Percentiles rank a stretch among this genome's conserved stretches.
phyloP scores from a whole-genome alignment of 805 yeast species.

The Yueomyces sp. region DNA sequence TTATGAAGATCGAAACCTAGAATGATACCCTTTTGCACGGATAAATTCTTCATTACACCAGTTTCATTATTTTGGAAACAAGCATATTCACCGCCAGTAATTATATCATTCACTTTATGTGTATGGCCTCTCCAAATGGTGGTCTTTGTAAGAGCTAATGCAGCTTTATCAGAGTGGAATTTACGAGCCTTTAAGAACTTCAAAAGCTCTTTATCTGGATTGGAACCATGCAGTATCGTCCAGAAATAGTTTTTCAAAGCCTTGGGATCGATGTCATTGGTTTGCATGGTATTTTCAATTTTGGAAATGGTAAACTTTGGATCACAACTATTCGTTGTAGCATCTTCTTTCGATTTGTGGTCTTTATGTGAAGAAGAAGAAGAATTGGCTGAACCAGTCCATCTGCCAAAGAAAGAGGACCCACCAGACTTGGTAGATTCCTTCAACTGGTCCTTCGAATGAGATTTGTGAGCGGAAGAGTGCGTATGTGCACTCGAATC shows the following conservation, averaged over 20 bases:
- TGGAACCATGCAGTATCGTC: conserved; percentile 57
- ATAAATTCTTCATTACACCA: conserved; percentile 30
- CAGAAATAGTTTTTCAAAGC: conserved; percentile 18
- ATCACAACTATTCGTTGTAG: neutral
- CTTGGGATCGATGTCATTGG: neutral
- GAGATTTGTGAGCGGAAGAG: neutral
- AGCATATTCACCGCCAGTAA: conserved; percentile 61
- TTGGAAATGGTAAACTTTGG: neutral
- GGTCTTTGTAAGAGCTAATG: conserved; percentile 61
- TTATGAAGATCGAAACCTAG: conserved; percentile 60
- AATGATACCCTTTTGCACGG: conserved; percentile 56
- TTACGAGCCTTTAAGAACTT: conserved; percentile 80
- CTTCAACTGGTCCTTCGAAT: neutral
- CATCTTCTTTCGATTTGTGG: neutral
- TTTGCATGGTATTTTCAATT: neutral
- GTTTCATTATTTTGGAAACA: conserved; percentile 33
- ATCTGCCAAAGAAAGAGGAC: conserved; percentile 1
- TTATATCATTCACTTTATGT: conserved; percentile 43
- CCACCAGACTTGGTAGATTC: no score
- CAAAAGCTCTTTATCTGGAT: conserved; percentile 65
- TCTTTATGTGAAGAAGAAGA: neutral
- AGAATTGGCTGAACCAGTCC: neutral
- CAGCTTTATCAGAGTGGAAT: conserved; percentile 57
- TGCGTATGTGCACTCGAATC: neutral
- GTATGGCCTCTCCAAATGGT: conserved; percentile 62